These are phyloP conservation scores for Phellinidium pouzarii DNA, from an alignment of 1,284 basidiomycete genomes.

Conservation along the genomic window DNA sequence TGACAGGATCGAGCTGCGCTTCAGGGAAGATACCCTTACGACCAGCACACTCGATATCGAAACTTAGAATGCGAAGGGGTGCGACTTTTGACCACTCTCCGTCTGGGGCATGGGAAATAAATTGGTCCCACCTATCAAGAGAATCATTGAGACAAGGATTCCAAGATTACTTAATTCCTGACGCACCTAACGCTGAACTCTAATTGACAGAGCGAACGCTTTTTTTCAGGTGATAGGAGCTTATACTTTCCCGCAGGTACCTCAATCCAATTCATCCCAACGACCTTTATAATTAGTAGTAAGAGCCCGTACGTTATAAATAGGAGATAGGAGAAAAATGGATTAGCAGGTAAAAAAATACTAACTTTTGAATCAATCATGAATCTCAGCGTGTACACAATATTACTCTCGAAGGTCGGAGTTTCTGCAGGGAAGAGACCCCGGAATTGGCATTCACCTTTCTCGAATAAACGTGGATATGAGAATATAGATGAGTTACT, in stretches of 20 bases:
- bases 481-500: constrained; percentile 7
- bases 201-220: constrained; percentile 79
- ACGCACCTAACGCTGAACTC: constrained; percentile 73
- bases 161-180: neutral
- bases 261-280: constrained; percentile 98
- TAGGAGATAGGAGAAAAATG: neutral
- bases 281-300: constrained; percentile 58
- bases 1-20: constrained; percentile 81
- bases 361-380: constrained; percentile 92
- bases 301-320: neutral
- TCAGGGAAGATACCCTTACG: constrained; percentile 95
- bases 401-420: constrained; percentile 87
- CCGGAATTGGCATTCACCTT: constrained; percentile 71
- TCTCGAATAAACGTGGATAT: constrained; percentile 75
- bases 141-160: constrained; percentile 10
- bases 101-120: constrained; percentile 86
- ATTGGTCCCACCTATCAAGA: constrained; percentile 60
- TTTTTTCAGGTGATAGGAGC: constrained; percentile 47
- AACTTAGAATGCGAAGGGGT: constrained; percentile 86
- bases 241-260: constrained; percentile 76
- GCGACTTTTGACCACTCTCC: constrained; percentile 87
- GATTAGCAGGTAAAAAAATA: constrained; percentile 1
- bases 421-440: constrained; percentile 54
- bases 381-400: constrained; percentile 82
- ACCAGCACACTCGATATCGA: constrained; percentile 96